Conservation (phyloP, 2,329 filamentous ascomycete species). For the Diplocarpon rosae region DNA sequence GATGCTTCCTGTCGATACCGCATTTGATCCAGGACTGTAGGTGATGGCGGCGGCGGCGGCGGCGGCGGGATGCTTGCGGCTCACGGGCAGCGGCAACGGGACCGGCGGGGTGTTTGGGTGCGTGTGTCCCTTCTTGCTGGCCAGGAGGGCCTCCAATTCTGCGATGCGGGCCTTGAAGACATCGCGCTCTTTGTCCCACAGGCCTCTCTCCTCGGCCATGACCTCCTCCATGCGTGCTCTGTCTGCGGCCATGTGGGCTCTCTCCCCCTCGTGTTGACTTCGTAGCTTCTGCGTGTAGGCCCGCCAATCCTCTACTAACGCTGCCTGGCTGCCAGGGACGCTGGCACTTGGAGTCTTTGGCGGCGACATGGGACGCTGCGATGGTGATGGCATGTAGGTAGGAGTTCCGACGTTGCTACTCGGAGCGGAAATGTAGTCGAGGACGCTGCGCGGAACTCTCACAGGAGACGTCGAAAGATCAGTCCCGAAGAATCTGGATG, state of each 20-base stretch:
- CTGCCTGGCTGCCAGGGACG: slow-evolving; percentile 18
- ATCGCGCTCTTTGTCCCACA: slow-evolving; percentile 27
- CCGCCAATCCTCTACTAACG: slow-evolving; percentile 26
- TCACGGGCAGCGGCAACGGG: too few relatives aligned
- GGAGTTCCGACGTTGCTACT: background rate
- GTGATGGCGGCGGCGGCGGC: background rate
- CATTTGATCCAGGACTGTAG: slow-evolving; percentile 7
- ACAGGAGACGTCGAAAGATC: slow-evolving; percentile 13
- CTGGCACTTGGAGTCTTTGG: slow-evolving; percentile 24
- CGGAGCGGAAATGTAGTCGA: slow-evolving; percentile 11
- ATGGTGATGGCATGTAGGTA: slow-evolving; percentile 7
- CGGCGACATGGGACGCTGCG: slow-evolving; percentile 20
- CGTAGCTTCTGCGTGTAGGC: slow-evolving; percentile 23
- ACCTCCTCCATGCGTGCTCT: slow-evolving; percentile 23
- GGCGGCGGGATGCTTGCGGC: slow-evolving; percentile 1
- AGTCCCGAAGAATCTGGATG: slow-evolving; percentile 8
- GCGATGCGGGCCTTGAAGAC: slow-evolving; percentile 20
- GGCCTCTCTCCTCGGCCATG: slow-evolving; percentile 25
- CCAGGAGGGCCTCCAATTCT: slow-evolving; percentile 20
- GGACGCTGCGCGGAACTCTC: slow-evolving; percentile 15
- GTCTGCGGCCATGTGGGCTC: slow-evolving; percentile 25
- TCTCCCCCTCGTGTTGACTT: slow-evolving; percentile 24
- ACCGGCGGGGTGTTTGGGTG: background rate
- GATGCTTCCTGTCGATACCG: slow-evolving; percentile 12
- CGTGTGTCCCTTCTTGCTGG: slow-evolving; percentile 1